These are phyloP conservation scores for Solanum tarapatanum DNA, from an alignment of 257 asterid species.

Conservation along the genomic window DNA sequence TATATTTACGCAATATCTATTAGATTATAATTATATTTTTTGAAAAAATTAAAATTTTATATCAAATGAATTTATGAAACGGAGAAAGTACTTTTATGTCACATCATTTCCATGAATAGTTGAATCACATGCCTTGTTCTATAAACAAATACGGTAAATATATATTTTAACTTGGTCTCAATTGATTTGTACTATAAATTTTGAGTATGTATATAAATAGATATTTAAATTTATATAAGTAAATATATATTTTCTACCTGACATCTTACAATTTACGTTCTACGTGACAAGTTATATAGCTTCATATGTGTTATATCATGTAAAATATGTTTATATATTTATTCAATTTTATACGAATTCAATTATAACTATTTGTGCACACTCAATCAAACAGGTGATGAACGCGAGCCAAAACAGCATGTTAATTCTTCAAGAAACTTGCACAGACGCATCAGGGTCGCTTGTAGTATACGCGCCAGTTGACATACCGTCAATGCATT, in stretches of 20 bases:
- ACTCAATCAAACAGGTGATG: conserved; percentile 27
- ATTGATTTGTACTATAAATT: too few relatives aligned
- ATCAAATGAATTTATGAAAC: too few relatives aligned
- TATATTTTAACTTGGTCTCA: too few relatives aligned
- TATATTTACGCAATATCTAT: too few relatives aligned
- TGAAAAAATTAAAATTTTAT: too few relatives aligned
- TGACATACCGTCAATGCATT: conserved; percentile 82
- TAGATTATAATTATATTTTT: too few relatives aligned
- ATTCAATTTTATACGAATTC: not conserved
- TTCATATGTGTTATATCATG: not conserved
- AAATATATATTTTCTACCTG: too few relatives aligned
- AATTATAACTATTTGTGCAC: not conserved
- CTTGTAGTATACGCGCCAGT: conserved; percentile 94
- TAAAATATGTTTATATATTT: too few relatives aligned
- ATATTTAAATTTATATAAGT: not conserved
- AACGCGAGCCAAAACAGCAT: conserved; percentile 66
- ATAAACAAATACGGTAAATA: too few relatives aligned
- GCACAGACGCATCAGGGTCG: conserved; percentile 69
- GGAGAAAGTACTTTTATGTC: not conserved
- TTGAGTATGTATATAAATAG: too few relatives aligned
- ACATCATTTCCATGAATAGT: conserved; percentile 7
- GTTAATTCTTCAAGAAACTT: conserved; percentile 77
- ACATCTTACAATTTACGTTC: too few relatives aligned
- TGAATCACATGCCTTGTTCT: conserved; percentile 9
- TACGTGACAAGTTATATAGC: not conserved